Conservation (phyloP, 2,329 filamentous ascomycete genomes). For the Xylaria sp. region DNA sequence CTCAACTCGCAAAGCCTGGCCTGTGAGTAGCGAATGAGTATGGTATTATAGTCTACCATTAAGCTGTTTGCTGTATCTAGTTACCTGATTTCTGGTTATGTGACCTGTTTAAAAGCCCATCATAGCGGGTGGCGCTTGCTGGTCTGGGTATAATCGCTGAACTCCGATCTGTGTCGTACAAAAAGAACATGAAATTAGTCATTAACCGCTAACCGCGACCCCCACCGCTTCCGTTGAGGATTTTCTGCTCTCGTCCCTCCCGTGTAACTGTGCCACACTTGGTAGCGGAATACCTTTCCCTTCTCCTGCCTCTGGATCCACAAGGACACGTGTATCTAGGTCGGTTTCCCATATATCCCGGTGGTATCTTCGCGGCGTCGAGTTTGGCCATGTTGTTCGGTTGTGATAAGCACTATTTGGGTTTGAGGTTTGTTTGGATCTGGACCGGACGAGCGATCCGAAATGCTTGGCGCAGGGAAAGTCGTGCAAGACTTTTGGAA, state of each 20-base stretch:
- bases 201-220: constrained; percentile 1
- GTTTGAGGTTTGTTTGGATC: constrained; percentile 7
- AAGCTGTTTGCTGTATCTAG: too few species aligned
- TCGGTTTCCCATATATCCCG: constrained; percentile 17
- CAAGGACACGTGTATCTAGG: constrained; percentile 27
- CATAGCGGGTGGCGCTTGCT: neutral
- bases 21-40: neutral
- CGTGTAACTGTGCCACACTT: neutral
- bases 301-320: constrained; percentile 14
- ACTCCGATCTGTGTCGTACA: neutral
- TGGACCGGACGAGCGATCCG: constrained; percentile 29
- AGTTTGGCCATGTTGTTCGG: constrained; percentile 11
- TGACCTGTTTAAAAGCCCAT: too few species aligned
- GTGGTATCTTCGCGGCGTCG: constrained; percentile 17
- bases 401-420: constrained; percentile 3
- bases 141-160: constrained; percentile 27
- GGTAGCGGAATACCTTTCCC: constrained; percentile 12
- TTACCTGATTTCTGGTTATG: too few species aligned
- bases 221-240: constrained; percentile 14
- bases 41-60: too few species aligned
- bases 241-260: constrained; percentile 13
- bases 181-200: constrained; percentile 12
- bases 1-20: too few species aligned
- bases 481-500: constrained; percentile 31
- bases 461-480: constrained; percentile 26